Evolutionary conservation across 352 stramenopile species (phyloP).

Genomic region (Phytophthora brassicae): DNA sequence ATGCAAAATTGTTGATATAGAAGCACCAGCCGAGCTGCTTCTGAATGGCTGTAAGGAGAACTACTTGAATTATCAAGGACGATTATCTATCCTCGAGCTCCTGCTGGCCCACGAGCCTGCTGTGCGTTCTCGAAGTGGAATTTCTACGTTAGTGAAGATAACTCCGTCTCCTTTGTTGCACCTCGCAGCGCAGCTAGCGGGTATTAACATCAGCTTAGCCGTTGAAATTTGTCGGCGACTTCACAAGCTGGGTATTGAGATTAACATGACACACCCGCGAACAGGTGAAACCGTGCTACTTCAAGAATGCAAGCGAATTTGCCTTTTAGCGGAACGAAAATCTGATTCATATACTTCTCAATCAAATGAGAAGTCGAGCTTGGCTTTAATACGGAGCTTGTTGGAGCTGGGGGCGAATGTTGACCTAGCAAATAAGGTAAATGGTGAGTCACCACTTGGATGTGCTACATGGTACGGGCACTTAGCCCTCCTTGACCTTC

Average conservation of each 20-base stretch:
- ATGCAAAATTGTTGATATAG: conserved; percentile 10
- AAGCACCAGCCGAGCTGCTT: conserved; percentile 23
- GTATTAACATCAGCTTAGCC: conserved; percentile 48
- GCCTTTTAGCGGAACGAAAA: conserved; percentile 1
- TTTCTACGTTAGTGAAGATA: conserved; percentile 23
- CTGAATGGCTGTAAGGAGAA: conserved; percentile 24
- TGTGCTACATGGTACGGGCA: conserved; percentile 57
- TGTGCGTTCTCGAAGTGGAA: not conserved
- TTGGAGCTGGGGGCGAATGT: conserved; percentile 58
- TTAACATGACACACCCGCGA: conserved; percentile 44
- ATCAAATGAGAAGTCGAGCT: conserved; percentile 1
- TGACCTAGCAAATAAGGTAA: conserved; percentile 49
- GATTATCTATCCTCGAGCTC: conserved; percentile 23
- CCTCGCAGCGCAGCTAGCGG: conserved; percentile 44
- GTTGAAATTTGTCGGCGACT: conserved; percentile 55
- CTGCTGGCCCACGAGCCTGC: conserved; percentile 6
- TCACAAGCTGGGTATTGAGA: conserved; percentile 41
- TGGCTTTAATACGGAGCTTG: conserved; percentile 47
- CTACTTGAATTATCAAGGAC: conserved; percentile 17
- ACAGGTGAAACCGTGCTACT: conserved; percentile 52
- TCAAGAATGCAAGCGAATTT: conserved; percentile 63
- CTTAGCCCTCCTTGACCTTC: conserved; percentile 46
- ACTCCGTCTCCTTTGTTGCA: conserved; percentile 41
- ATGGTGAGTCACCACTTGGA: conserved; percentile 51
- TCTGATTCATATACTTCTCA: not conserved